These are phyloP conservation scores for Aspergillus sclerotioniger DNA, from an alignment of 495 filamentous ascomycete genomes.

Conservation along the genomic window DNA sequence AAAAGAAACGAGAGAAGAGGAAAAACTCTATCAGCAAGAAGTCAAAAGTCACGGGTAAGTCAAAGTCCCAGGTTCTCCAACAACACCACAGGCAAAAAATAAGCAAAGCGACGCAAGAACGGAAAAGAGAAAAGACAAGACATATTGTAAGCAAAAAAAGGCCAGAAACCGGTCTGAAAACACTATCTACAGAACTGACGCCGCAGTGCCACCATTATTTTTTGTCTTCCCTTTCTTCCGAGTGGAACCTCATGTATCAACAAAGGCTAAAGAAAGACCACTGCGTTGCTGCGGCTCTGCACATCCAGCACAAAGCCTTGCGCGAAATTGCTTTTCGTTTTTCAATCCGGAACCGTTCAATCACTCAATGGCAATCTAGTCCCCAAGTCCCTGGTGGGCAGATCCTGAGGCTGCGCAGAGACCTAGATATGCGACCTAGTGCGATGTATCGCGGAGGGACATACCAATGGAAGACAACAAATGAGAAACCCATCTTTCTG, in stretches of 20 bases:
- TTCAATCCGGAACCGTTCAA: neutral
- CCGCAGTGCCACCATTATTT: conserved; percentile 24
- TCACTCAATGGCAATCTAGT: neutral
- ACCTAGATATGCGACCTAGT: neutral
- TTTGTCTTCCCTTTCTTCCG: neutral
- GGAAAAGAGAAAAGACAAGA: neutral
- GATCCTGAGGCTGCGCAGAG: neutral
- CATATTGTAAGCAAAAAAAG: conserved; percentile 1
- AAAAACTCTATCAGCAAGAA: conserved; percentile 29
- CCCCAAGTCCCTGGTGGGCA: neutral
- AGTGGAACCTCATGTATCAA: neutral
- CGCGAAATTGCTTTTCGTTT: conserved; percentile 1
- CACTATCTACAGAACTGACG: conserved; percentile 36
- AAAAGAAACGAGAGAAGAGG: conserved; percentile 9
- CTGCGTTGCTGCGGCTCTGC: neutral
- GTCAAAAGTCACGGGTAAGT: conserved; percentile 12
- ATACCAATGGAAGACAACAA: neutral
- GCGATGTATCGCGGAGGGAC: neutral
- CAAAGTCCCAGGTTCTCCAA: conserved; percentile 8
- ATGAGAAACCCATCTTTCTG: neutral
- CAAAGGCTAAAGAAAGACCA: neutral
- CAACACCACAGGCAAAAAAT: conserved; percentile 11
- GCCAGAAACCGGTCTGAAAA: conserved; percentile 13
- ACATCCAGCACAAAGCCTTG: neutral
- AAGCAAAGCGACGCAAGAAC: conserved; percentile 7